A percentile compares a stretch with the other conserved stretches of the same genome.
Conservation (phyloP, 192 early-diverging fungal species). For the Gigaspora rosea region DNA sequence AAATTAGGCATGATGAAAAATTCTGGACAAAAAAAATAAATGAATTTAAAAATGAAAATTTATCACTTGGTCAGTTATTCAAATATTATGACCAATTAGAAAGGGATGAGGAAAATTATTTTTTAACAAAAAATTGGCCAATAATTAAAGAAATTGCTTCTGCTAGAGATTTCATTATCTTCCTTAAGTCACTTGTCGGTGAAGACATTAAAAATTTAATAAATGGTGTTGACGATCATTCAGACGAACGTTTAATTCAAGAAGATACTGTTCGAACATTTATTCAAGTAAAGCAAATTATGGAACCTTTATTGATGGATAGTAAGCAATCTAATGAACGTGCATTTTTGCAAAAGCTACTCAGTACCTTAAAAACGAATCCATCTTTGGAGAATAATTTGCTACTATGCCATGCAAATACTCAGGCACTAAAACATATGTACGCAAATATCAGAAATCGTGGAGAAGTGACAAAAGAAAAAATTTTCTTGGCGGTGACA, state of each 20-base stretch:
- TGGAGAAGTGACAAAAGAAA: conserved; percentile 26
- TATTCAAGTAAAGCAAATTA: conserved; percentile 31
- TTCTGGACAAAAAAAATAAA: background rate
- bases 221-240: no score
- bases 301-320: conserved; percentile 1
- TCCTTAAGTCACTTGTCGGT: no score
- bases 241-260: background rate
- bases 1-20: background rate
- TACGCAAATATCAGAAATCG: conserved; percentile 15
- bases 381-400: background rate
- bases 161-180: conserved; percentile 13
- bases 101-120: background rate
- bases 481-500: conserved; percentile 16
- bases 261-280: conserved; percentile 24
- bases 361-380: background rate
- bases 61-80: background rate
- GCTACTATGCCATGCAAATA: conserved; percentile 21
- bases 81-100: background rate
- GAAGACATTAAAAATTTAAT: no score
- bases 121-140: background rate
- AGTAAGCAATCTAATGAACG: background rate
- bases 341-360: conserved; percentile 1
- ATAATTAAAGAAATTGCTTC: conserved; percentile 21
- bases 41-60: background rate
- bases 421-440: conserved; percentile 18